These are phyloP conservation scores for Apiospora malaysiana DNA, from an alignment of 2,329 filamentous ascomycete genomes.

Conservation along the genomic window DNA sequence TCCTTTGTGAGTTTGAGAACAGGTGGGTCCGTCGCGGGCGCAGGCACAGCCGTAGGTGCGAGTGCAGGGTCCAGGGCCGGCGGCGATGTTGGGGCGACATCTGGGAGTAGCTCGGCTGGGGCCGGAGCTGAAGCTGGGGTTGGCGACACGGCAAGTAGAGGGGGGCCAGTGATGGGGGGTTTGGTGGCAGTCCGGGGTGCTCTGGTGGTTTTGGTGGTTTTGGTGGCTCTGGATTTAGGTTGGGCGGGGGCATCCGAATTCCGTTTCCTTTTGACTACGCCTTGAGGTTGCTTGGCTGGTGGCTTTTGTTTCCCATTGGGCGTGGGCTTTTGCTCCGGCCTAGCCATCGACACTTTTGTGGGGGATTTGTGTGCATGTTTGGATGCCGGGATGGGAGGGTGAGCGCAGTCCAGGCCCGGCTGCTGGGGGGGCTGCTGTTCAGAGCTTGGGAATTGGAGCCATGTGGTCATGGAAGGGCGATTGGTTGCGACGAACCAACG, in stretches of 20 bases:
- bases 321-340: constrained; percentile 18
- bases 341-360: constrained; percentile 21
- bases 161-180: background rate
- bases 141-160: background rate
- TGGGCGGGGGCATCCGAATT: background rate
- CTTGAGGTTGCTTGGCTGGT: background rate
- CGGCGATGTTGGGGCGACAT: background rate
- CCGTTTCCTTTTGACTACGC: constrained; percentile 13
- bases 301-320: background rate
- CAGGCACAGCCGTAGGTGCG: background rate
- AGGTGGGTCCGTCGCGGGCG: background rate
- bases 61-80: background rate
- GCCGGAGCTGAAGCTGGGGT: background rate
- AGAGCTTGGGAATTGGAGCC: constrained; percentile 3
- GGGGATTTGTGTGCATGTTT: constrained; percentile 15
- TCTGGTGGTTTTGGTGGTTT: background rate
- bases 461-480: constrained; percentile 18
- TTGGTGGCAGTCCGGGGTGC: background rate
- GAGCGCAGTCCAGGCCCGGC: background rate
- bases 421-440: constrained; percentile 6
- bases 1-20: background rate
- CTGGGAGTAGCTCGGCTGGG: background rate
- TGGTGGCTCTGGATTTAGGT: background rate
- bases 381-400: constrained; percentile 6
- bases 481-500: constrained; percentile 13